Base-by-base conservation (phyloP, 176 grass and related monocot genomes). In the Elymus sibiricus region DNA sequence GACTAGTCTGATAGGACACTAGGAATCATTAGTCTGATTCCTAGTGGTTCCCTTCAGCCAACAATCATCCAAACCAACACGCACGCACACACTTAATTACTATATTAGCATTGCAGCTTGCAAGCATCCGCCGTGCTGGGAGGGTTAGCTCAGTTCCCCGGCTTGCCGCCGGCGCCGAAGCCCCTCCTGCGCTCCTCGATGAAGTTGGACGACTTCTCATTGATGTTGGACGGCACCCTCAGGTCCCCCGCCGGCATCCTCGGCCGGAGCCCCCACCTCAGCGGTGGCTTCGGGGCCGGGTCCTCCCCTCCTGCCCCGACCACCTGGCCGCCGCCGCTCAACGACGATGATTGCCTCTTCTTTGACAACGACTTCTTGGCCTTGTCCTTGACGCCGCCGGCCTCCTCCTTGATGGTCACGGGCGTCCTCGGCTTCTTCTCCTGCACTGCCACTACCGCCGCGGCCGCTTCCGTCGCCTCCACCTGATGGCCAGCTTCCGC, bases 221-320 rank as follows among this genome's bases (percentile, higher is more conserved):
- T 81, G 76, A 91, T 91, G 85, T 91, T 87, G 59, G 85, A 63
- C 69, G 81, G 81, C 61, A 91, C 89, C 16, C 89, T 15, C 16
- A 79, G 68, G 59, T 28, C 51, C 28, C 37, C 38, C 38, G 60
- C 39, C 17, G 85, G 89, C 81, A 91, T 84, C 76, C 76, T 83
- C 38, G 81, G 85, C 81, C 85, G 59, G 81, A 87, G 89, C 47
- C 81, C 81, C 53, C 62, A 32, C 60, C 81, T 58, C 60, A 51
- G 25, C 75, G 75, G 70, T n/a, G 28, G 44, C 34, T 64, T 51
- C 27, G 55, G 53, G 5, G 17, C 42, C 6, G 71, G 71, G 13
- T 81, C 31, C 60, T 63, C 42, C 25, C 63, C 79, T 22, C 26
- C 78, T 2, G 15, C 58, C 1, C 5, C 22, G 5, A 3, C 51